Evolutionary conservation across 257 asterid species (phyloP), one percentile per base, ranked within the genome.

Genomic region (Prunella vulgaris): DNA sequence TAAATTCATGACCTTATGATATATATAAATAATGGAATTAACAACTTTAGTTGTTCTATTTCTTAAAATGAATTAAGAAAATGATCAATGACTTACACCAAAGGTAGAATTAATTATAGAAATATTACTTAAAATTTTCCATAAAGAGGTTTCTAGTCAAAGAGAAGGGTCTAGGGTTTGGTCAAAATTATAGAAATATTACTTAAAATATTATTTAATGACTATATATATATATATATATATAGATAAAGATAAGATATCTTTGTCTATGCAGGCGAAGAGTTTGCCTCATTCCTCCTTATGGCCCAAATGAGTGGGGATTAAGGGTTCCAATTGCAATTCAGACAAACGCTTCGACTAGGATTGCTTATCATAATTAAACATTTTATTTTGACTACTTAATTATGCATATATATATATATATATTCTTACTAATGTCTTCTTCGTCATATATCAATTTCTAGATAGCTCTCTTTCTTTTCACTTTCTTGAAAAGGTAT

Each of bases 271-370:
- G 79, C 78, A 69, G 86, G 80, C 85, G 33, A 82, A 69, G 66
- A 40, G 87, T 82, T 75, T 71, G 78, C 76, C 68, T 88, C 88
- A 75, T 53, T 27, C 54, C 64, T 59, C 54, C 60, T 7, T 10
- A 10, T 22, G 0, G 21, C 44, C 25, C 53, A 30, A 66, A 80
- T 18, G 80, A 85, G 83, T 84, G 71, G 82, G 77, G 59, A 60
- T 56, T 68, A 84, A 82, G 67, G 75, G 79, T 49, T 70, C 80
- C 76, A 49, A 66, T 63, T 32, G 61, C 68, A 74, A 33, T 63
- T 51, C 77, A 49, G 73, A 75, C 79, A 61, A 85, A 85, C 89
- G 73, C 77, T 78, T 70, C 85, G 78, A 83, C 90, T 81, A 77
- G 76, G 57, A 44, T 6, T 40, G 59, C 44, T 42, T 5, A 52